Evolutionary conservation across 2,329 filamentous ascomycete species (phyloP).

Genomic region (Fusarium verrucosum): DNA sequence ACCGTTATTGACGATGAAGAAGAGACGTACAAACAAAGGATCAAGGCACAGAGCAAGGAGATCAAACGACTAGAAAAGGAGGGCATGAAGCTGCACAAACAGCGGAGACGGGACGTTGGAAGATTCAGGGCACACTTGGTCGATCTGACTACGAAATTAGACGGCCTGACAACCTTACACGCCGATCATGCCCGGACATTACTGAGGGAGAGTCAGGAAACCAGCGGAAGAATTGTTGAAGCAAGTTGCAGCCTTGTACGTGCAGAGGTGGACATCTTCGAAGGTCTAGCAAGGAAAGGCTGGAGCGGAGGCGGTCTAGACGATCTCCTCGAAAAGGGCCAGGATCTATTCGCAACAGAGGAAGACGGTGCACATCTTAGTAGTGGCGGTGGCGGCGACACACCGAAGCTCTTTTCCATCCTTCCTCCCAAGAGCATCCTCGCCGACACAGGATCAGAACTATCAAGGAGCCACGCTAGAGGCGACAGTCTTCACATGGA

Average conservation of each 20-base stretch:
- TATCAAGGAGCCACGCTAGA: slow-evolving; percentile 53
- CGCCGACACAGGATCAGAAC: slow-evolving; percentile 58
- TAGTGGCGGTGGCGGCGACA: slow-evolving; percentile 48
- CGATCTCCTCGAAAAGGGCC: slow-evolving; percentile 70
- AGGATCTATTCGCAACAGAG: slow-evolving; percentile 66
- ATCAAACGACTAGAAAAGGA: slow-evolving; percentile 73
- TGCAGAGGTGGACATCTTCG: slow-evolving; percentile 76
- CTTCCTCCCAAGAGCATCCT: slow-evolving; percentile 71
- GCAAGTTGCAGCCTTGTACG: slow-evolving; percentile 72
- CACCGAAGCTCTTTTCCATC: slow-evolving; percentile 69
- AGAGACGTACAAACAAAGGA: slow-evolving; percentile 65
- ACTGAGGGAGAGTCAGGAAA: slow-evolving; percentile 71
- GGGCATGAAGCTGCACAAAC: slow-evolving; percentile 68
- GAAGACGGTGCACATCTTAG: slow-evolving; percentile 48
- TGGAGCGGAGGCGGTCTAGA: slow-evolving; percentile 74
- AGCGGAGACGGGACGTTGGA: slow-evolving; percentile 67
- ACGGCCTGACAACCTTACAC: slow-evolving; percentile 69
- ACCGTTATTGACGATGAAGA: slow-evolving; percentile 72
- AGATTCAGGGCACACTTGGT: slow-evolving; percentile 71
- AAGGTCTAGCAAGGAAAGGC: slow-evolving; percentile 71
- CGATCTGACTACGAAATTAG: slow-evolving; percentile 68
- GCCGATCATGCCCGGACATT: slow-evolving; percentile 67
- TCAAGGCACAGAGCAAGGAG: slow-evolving; percentile 65
- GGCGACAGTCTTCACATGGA: slow-evolving; percentile 66
- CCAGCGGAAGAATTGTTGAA: slow-evolving; percentile 69